A percentile compares a stretch with the other conserved stretches of the same genome.
Conservation (phyloP, 2,329 filamentous ascomycete species). For the Aspergillus terreus region DNA sequence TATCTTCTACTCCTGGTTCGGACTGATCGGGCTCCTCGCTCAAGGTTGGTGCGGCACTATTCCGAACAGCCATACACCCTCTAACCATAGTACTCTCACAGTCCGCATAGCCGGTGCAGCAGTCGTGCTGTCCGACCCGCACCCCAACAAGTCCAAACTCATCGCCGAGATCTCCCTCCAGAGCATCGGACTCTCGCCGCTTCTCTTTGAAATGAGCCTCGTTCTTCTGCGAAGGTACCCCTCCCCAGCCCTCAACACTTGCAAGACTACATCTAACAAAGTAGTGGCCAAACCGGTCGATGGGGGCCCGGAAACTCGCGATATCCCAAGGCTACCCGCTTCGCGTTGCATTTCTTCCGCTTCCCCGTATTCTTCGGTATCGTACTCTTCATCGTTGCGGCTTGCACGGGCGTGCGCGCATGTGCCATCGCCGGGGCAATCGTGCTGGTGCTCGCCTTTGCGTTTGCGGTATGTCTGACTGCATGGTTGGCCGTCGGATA, state of each 20-base stretch:
- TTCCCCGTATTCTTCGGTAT: slow-evolving; percentile 23
- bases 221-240: slow-evolving; percentile 23
- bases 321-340: slow-evolving; percentile 17
- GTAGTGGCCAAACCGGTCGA: slow-evolving; percentile 24
- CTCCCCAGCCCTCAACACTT: background rate
- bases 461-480: slow-evolving; percentile 19
- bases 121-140: slow-evolving; percentile 18
- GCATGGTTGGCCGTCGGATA: slow-evolving; percentile 17
- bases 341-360: slow-evolving; percentile 23
- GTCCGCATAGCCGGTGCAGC: slow-evolving; percentile 24
- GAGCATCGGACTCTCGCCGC: slow-evolving; percentile 25
- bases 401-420: slow-evolving; percentile 12
- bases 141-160: slow-evolving; percentile 15
- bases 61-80: background rate
- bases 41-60: slow-evolving; percentile 19
- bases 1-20: slow-evolving; percentile 24
- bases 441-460: slow-evolving; percentile 20
- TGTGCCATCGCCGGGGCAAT: slow-evolving; percentile 17
- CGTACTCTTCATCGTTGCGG: slow-evolving; percentile 20
- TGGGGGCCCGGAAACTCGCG: slow-evolving; percentile 23
- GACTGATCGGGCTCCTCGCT: slow-evolving; percentile 22
- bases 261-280: background rate
- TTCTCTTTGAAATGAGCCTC: slow-evolving; percentile 28
- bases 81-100: slow-evolving; percentile 1
- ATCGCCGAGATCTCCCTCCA: slow-evolving; percentile 20